Conservation (phyloP, 495 filamentous ascomycete species). For the Paragyromitra xinjiangensis region DNA sequence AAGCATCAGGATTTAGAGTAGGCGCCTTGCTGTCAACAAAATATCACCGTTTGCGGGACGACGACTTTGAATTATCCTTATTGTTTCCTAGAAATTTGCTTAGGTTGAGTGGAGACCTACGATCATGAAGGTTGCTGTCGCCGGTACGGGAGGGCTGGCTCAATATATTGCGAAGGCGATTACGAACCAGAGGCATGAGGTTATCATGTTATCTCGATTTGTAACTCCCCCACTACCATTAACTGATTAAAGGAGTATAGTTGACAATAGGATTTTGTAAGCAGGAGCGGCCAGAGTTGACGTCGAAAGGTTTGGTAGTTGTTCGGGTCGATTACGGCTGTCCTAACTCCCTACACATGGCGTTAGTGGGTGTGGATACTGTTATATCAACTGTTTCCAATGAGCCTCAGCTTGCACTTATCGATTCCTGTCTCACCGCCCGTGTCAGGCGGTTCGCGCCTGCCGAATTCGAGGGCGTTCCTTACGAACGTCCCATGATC, state of each 20-base stretch:
- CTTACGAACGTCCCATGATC: conserved; percentile 60
- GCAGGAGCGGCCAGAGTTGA: conserved; percentile 60
- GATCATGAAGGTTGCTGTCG: conserved; percentile 78
- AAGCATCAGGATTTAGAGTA: background rate
- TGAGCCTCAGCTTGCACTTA: conserved; percentile 72
- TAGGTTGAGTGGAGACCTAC: background rate
- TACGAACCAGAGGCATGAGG: conserved; percentile 68
- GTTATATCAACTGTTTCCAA: conserved; percentile 78
- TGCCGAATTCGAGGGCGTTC: conserved; percentile 75
- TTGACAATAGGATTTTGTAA: conserved; percentile 56
- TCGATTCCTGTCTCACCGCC: conserved; percentile 72
- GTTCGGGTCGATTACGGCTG: conserved; percentile 71
- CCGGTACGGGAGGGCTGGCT: conserved; percentile 74
- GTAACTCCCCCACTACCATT: conserved; percentile 60
- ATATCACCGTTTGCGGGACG: background rate
- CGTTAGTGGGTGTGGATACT: conserved; percentile 74
- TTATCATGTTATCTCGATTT: conserved; percentile 72
- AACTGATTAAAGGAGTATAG: conserved; percentile 51
- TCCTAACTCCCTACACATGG: conserved; percentile 66
- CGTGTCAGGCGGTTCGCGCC: conserved; percentile 75
- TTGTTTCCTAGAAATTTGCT: background rate
- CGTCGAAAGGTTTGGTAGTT: conserved; percentile 63
- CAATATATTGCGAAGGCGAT: conserved; percentile 70
- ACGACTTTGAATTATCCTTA: background rate
- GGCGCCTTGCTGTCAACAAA: background rate